Base-by-base conservation (phyloP, 2,329 filamentous ascomycete species). In the Aspergillus sp. region DNA sequence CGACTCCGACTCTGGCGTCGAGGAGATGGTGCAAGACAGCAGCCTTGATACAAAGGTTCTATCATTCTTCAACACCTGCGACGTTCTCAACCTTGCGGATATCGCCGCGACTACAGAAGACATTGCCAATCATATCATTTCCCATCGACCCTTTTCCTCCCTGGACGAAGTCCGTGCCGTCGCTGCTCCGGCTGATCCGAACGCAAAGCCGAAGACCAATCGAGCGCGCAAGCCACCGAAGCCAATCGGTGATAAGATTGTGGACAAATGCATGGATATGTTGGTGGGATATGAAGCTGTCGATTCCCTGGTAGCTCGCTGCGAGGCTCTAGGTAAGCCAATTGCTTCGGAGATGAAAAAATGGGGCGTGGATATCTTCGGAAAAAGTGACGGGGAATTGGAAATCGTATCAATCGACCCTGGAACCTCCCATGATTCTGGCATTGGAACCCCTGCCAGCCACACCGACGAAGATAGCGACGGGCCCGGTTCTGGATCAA, bases 21-120 rank as follows among this genome's bases (percentile, higher is more conserved):
- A 70, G 19, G 66, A 68, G 17, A 55, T 64, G 4, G 73, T 74
- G 41, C 73, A 76, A 22, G 72, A 75, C 47, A 69, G 72, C 14
- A 66, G 71, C 26, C 67, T 83, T 38, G 78, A 83, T 26, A 65
- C 64, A 4, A 80, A 80, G 50, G 82, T 96, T 6, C 76, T 97
- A 24, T 80, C 85, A 7, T 95, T 91, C 64, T 85, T 99, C 70
- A 97, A 97, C 65, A 84, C 79, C 0, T 94, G 89, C 67, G 83
- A 84, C 4, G 75, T 83, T 9, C 82, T 86, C 33, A 89, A 93
- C 52, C 81, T 99, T 40, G 83, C 88, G 1, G 92, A 95, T 60
- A 86, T 96, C 55, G 90, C 90, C 0, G 86, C 85, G 30, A 84
- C 88, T 54, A 86, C 87, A 33, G 81, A 87, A 59, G 82, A 85